Base-by-base conservation (phyloP, 2,329 filamentous ascomycete genomes). In the Alternaria sp. region DNA sequence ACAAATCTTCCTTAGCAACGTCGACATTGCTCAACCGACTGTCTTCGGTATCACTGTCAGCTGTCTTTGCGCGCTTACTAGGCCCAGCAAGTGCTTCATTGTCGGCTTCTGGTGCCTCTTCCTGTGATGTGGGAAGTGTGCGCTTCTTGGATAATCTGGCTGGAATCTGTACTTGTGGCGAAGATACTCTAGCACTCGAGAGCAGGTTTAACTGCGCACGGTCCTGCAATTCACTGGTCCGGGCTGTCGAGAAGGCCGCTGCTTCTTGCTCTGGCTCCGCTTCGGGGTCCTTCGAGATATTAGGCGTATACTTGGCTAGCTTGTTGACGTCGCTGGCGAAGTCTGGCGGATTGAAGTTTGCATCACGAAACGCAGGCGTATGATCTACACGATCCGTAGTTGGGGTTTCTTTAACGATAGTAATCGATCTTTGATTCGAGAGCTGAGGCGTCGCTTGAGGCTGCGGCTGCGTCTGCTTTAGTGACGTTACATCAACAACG, bases 361-460 rank as follows among this genome's bases (percentile, higher is more conserved):
- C 43, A n/a, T 44, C n/a, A 7, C 46, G 12, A 4, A 46, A 53
- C 5, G 59, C 59, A 14, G 39, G 34, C 12, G 39, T 9, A 6
- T 53, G 54, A 14, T 57, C 54, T 32, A 64, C 46, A 26, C 73
- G 69, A 47, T 64, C 52, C 44, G 62, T 57, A 3, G 71, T 73
- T 7, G 75, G 75, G 1, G 75, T 78, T 52, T 78, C 75, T 20
- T 76, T 73, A 5, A 77, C 64, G 6, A 78, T 53, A n/a, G 46
- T 49, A 18, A 71, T 54, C 1, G 73, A 72, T 8, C 60, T 69
- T 32, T 73, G 58, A 26, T 67, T 54, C 3, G 70, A 68, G 9
- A 70, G 63, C 14, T 57, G 59, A 30, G 75, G 74, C 20, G 75
- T 76, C 4, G 69, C 60, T 12, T 60, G 60, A 28, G 59, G 52